Base-by-base conservation (phyloP, 352 stramenopile species). In the Globisporangium orthogonon region DNA sequence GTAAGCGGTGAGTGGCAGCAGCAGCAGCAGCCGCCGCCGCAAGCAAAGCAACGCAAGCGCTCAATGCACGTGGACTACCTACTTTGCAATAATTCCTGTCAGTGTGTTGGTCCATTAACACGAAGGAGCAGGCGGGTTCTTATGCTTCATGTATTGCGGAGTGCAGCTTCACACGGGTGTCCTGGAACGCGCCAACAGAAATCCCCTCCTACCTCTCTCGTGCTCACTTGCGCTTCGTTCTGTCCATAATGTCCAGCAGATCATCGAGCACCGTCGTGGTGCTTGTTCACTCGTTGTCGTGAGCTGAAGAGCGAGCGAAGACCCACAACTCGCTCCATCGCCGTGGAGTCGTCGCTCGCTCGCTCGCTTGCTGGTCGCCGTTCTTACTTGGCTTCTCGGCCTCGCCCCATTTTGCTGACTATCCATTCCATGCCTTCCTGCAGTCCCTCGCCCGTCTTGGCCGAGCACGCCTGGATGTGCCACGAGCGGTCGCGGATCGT, bases 381-480 rank as follows among this genome's bases (percentile, higher is more conserved):
- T 40, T 13, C 41, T 62, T 84, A 91, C 73, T 91, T 90, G 70
- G 79, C 74, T 74, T 91, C 79, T 33, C 72, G 65, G 59, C 74
- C 75, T 30, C 71, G 74, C 58, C 76, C 79, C 74, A 89, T 89
- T 68, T 70, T 86, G 70, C 78, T 86, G 65, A 91, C 79, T 87
- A 91, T 91, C 82, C 79, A 91, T 60, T 90, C 82, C 82, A 91
- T 90, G 54, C 85, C 81, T 47, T 90, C 88, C 69, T 96, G 86
- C 51, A 97, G 72, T 0, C 89, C 89, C 40, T 97, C 89, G 52
- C 83, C 89, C 7, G 82, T 87, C 73, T 96, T 96, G 55, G 89
- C 89, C 51, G 84, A 96, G 58, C 87, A 95, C 31, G 87, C 78
- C 60, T 97, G 86, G 57, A 97, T 97, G 72, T 94, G 83, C 83